Evolutionary conservation across 1,284 basidiomycete species (phyloP).

Genomic region (Moniliophthora roreri): DNA sequence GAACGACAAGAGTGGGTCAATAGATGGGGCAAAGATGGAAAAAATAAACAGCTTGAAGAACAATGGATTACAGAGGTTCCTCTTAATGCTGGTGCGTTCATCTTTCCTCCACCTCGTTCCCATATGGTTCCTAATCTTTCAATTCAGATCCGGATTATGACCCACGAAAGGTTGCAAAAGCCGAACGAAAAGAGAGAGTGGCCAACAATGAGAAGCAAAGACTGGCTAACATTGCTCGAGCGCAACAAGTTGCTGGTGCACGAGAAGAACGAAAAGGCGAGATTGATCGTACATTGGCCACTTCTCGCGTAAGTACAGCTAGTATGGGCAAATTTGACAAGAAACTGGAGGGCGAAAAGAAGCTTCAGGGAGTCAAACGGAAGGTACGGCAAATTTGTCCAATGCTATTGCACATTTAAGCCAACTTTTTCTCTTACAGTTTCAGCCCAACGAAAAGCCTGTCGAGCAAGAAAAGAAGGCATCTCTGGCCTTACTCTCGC

Average conservation of each 20-base stretch:
- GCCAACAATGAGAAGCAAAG: conserved; percentile 87
- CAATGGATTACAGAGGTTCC: conserved; percentile 96
- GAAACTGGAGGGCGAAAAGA: conserved; percentile 88
- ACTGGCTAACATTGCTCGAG: conserved; percentile 76
- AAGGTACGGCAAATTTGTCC: conserved; percentile 61
- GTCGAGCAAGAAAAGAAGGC: conserved; percentile 67
- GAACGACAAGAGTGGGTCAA: conserved; percentile 92
- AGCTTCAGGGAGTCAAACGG: conserved; percentile 85
- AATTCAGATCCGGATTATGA: conserved; percentile 69
- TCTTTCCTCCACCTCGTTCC: conserved; percentile 17
- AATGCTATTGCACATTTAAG: not conserved
- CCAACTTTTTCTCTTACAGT: conserved; percentile 42
- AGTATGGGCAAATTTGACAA: conserved; percentile 94
- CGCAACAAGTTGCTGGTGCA: conserved; percentile 30
- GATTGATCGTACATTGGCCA: conserved; percentile 77
- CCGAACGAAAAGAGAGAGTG: conserved; percentile 77
- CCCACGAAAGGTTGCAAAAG: conserved; percentile 74
- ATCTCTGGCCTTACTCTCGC: conserved; percentile 75
- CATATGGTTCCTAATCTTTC: conserved; percentile 10
- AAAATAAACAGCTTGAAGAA: conserved; percentile 86
- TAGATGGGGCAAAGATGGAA: conserved; percentile 89
- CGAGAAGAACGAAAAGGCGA: conserved; percentile 67
- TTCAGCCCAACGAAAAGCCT: conserved; percentile 76
- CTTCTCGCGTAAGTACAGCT: conserved; percentile 85
- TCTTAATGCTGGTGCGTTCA: conserved; percentile 70